Base-by-base conservation (phyloP, 2,329 filamentous ascomycete genomes). In the Davidsoniella eucalypti region DNA sequence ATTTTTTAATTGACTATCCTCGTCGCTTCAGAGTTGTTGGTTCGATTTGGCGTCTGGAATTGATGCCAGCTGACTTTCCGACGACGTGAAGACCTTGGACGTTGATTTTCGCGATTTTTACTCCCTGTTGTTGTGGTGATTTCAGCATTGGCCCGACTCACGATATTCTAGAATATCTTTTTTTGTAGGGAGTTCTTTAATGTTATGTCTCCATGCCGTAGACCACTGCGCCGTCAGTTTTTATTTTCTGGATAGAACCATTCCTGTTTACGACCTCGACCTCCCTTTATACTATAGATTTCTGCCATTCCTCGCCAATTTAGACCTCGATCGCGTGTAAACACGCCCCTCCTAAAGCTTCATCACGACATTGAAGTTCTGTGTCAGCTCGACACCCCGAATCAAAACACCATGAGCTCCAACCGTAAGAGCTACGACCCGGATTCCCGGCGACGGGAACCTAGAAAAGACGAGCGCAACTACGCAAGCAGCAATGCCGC, bases 341-440 rank as follows among this genome's bases (percentile, higher is more conserved):
- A 33, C 12, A 33, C 8, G 29, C 29, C 29, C 29, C 29, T 33
- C 8, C 29, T 33, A 9, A 33, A 33, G 38, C n/a, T 16, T 16
- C 38, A 40, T 40, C 14, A 16, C 10, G 8, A 8, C 38, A n/a
- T 6, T 21, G 26, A 36, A 47, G 33, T 17, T 26, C 16, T 4
- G 17, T 38, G 29, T 47, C 33, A 25, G 16, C 29, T 12, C 9
- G 29, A 36, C 12, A 5, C 18, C 3, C 8, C n/a, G n/a, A 42
- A 26, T 21, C 10, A 39, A 26, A 16, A 10, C 14, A 48, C 25
- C 14, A 52, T 52, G 51, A 49, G 41, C 18, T 17, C 44, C 18
- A 29, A 52, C 36, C 51, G 36, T 25, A 49, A 44, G 40, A 46
- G n/a, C 36, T 38, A 42, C 38, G 51, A 49, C 42, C 44, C 51